These are phyloP conservation scores for Nicotiana sylvestris DNA, from an alignment of 257 asterid species.

Conservation along the genomic window DNA sequence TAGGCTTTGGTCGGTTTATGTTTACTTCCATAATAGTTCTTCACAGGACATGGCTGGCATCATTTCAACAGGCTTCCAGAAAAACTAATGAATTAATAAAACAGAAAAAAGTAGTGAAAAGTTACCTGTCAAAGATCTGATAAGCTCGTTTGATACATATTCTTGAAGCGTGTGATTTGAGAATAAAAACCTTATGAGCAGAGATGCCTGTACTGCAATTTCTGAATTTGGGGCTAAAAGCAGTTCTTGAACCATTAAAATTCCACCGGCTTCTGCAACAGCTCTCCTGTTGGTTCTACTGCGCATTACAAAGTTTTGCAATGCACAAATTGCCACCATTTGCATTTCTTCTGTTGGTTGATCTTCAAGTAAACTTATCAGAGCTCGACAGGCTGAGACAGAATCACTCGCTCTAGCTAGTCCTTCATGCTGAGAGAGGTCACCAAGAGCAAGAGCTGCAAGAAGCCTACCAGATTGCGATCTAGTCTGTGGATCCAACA, in stretches of 20 bases:
- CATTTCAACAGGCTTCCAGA: not conserved
- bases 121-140: slow-evolving; percentile 77
- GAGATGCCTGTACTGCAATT: slow-evolving; percentile 58
- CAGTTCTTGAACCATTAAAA: slow-evolving; percentile 68
- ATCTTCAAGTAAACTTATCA: slow-evolving; percentile 56
- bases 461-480: slow-evolving; percentile 66
- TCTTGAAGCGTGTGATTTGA: slow-evolving; percentile 92
- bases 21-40: not conserved
- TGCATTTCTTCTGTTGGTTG: slow-evolving; percentile 76
- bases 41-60: not conserved
- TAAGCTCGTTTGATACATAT: slow-evolving; percentile 68
- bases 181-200: slow-evolving; percentile 63
- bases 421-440: slow-evolving; percentile 88
- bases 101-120: not conserved
- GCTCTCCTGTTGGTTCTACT: slow-evolving; percentile 89
- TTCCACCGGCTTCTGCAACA: slow-evolving; percentile 83
- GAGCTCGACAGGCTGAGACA: slow-evolving; percentile 74
- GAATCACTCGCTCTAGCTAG: slow-evolving; percentile 75
- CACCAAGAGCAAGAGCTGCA: slow-evolving; percentile 82
- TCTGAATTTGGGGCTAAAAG: slow-evolving; percentile 59
- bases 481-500: slow-evolving; percentile 81
- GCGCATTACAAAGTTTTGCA: slow-evolving; percentile 74
- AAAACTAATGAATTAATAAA: not conserved
- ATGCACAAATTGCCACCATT: slow-evolving; percentile 74
- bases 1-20: not conserved